A percentile compares a stretch with the other conserved stretches of the same genome.
phyloP scores from a whole-genome alignment of 768 basidiomycete genomes.

The Leccinum ochraceum region DNA sequence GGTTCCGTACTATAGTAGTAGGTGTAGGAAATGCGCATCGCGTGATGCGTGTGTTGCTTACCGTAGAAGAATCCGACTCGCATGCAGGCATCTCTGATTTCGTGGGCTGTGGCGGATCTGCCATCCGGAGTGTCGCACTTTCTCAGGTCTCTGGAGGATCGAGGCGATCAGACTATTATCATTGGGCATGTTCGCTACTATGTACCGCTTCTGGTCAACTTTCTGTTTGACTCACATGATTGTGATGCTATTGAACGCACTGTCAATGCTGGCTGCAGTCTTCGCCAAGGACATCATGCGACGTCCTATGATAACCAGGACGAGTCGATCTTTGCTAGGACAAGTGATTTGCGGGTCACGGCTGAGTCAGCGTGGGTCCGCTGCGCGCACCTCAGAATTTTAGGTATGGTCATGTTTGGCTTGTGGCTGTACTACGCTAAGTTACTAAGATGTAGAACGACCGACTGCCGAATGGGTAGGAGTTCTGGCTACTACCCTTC shows the following conservation, averaged over 20 bases:
- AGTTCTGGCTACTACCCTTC: no score
- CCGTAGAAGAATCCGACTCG: constrained; percentile 87
- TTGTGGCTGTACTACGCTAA: no score
- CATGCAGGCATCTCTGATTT: constrained; percentile 75
- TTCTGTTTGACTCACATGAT: constrained; percentile 23
- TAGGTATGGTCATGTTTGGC: no score
- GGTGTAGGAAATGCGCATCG: not conserved
- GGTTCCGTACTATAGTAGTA: constrained; percentile 60
- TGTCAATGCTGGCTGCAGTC: constrained; percentile 19
- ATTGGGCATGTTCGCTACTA: no score
- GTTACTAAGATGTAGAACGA: no score
- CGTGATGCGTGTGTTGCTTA: constrained; percentile 26
- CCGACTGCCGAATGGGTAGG: no score
- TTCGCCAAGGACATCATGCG: constrained; percentile 22
- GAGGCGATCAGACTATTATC: not conserved
- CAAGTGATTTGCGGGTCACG: no score
- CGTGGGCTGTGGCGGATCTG: constrained; percentile 48
- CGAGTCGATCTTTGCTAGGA: no score
- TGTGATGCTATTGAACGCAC: constrained; percentile 25
- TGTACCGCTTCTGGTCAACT: not conserved
- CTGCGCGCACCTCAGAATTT: no score
- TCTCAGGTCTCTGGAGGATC: constrained; percentile 21
- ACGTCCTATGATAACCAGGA: not conserved
- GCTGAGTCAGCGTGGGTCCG: no score
- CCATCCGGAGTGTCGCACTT: constrained; percentile 24